A percentile compares a stretch with the other conserved stretches of the same genome.
Evolutionary conservation across 2,329 filamentous ascomycete species (phyloP).

Genomic region (Pseudogymnoascus sp.): DNA sequence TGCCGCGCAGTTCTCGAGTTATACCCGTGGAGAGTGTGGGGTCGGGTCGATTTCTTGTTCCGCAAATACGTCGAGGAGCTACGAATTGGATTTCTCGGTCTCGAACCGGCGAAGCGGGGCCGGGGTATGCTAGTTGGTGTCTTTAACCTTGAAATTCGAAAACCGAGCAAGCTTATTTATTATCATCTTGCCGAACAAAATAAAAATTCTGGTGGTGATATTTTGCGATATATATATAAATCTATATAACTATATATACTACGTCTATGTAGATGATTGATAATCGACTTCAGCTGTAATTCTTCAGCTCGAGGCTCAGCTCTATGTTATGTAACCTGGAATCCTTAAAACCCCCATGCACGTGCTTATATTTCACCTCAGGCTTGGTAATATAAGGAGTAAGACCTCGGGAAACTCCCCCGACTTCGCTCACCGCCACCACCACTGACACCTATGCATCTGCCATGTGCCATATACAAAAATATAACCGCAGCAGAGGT

Average conservation of each 20-base stretch:
- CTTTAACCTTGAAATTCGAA: neutral
- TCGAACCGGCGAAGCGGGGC: neutral
- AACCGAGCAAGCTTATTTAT: neutral
- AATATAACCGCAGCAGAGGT: neutral
- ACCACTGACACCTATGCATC: neutral
- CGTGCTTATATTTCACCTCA: neutral
- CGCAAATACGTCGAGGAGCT: neutral
- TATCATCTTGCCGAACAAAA: neutral
- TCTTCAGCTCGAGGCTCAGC: conserved; percentile 1
- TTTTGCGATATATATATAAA: neutral
- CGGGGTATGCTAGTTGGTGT: neutral
- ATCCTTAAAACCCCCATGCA: neutral
- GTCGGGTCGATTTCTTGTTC: neutral
- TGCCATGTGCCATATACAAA: neutral
- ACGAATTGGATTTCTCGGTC: conserved; percentile 6
- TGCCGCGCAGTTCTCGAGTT: neutral
- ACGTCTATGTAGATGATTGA: neutral
- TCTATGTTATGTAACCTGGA: neutral
- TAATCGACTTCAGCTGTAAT: neutral
- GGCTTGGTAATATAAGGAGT: neutral
- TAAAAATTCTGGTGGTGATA: too few relatives aligned
- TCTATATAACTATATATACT: too few relatives aligned
- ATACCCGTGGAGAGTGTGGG: neutral
- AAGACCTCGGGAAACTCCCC: neutral
- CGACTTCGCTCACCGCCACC: neutral